Evolutionary conservation across 257 asterid genomes (phyloP).

Genomic region (Mitragyna speciosa): DNA sequence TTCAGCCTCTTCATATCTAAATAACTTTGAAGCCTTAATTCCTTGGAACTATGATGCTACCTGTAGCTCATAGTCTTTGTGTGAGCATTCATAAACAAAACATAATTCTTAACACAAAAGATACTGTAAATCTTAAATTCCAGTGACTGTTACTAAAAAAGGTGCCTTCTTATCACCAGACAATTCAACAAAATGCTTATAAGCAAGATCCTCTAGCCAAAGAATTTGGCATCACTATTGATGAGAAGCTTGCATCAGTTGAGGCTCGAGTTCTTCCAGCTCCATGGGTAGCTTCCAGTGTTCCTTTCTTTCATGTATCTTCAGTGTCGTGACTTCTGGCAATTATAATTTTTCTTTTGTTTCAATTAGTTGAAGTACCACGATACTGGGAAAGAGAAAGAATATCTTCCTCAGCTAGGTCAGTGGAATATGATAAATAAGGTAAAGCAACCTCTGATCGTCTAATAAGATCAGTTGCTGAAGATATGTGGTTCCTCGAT

Average conservation of each 20-base stretch:
- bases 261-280: constrained; percentile 40
- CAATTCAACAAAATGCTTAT: constrained; percentile 33
- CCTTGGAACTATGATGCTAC: too few species aligned
- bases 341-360: not conserved
- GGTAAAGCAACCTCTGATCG: constrained; percentile 11
- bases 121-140: not conserved
- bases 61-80: too few species aligned
- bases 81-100: not conserved
- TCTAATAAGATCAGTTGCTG: not conserved
- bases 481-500: not conserved
- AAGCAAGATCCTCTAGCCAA: constrained; percentile 27
- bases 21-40: not conserved
- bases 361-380: constrained; percentile 31
- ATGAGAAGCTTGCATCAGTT: constrained; percentile 30
- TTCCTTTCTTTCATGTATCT: not conserved
- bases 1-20: not conserved
- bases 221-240: constrained; percentile 31
- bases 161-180: constrained; percentile 17
- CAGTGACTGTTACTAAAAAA: not conserved
- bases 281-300: constrained; percentile 31
- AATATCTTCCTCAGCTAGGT: constrained; percentile 32
- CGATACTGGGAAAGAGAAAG: constrained; percentile 34
- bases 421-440: constrained; percentile 40
- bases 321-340: not conserved
- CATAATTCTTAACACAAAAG: not conserved